Base-by-base conservation (phyloP, 2,329 filamentous ascomycete genomes). In the Aspergillus intermedius region DNA sequence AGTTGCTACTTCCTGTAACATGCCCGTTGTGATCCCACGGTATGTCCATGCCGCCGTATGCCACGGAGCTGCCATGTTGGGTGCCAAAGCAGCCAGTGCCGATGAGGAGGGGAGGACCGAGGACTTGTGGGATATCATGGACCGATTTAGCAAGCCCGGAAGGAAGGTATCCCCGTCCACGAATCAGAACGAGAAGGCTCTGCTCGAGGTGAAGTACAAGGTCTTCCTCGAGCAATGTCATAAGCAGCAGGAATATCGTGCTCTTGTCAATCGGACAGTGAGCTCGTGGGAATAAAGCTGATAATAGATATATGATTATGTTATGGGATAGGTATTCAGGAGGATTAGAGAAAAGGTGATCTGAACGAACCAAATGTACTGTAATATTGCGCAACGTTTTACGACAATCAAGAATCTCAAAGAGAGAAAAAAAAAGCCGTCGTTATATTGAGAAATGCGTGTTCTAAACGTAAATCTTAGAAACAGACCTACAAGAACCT, bases 41-140 rank as follows among this genome's bases (percentile, higher is more conserved):
- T 97, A 98, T 62, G 89, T 96, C 50, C 88, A 95, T 64, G 91
- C 91, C 1, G 93, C 93, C 5, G 93, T 98, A 5, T 91, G 95
- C 22, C 91, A 97, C 64, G 93, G 93, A n/a, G 93, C 93, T 6
- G 93, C 93, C 49, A 98, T 98, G 91, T 78, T 98, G 21, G 93
- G 93, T 35, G 93, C 90, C 50, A 97, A 97, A 72, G 93, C 93
- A n/a, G 93, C 91, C 5, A 93, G 86, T 60, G 86, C 86, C 28
- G 84, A 87, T 61, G 77, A 78, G 35, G 78, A 87, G 8, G 88
- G 88, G 41, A 84, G 85, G 61, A 91, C 87, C 0, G 91, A 96
- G 74, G 81, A 86, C 37, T 75, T 98, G 53, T 98, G 93, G 93
- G 81, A 83, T 58, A 96, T 98, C 66, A 98, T 98, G 93, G 88